A percentile compares a stretch with the other conserved stretches of the same genome.
These are phyloP conservation scores for Hypoxylon rubiginosum DNA, from an alignment of 2,329 filamentous ascomycete species.

Conservation along the genomic window DNA sequence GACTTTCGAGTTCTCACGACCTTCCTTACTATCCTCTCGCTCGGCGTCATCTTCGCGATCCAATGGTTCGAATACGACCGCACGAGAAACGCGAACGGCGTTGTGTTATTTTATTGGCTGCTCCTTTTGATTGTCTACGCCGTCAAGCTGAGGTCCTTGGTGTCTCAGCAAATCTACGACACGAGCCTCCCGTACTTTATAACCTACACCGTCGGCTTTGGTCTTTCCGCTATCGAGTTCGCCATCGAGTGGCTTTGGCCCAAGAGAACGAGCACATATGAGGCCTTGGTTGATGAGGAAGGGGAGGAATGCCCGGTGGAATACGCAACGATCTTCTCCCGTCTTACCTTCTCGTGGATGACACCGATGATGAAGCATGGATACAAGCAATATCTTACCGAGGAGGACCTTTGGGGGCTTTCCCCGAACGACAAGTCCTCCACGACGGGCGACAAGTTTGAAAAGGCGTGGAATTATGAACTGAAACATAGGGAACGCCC, in stretches of 20 bases:
- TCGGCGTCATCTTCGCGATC: conserved; percentile 80
- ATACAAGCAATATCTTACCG: conserved; percentile 90
- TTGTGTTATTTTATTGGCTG: conserved; percentile 93
- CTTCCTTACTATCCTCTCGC: conserved; percentile 76
- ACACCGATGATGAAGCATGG: conserved; percentile 97
- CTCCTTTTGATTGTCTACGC: conserved; percentile 82
- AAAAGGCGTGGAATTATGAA: conserved; percentile 82
- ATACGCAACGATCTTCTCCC: conserved; percentile 93
- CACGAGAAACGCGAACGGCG: conserved; percentile 85
- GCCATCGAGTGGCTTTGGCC: conserved; percentile 87
- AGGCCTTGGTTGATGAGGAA: conserved; percentile 68
- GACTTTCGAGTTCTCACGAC: conserved; percentile 92
- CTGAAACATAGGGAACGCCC: conserved; percentile 76
- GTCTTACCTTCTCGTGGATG: conserved; percentile 98
- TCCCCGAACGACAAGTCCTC: conserved; percentile 84
- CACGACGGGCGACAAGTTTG: conserved; percentile 77
- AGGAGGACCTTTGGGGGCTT: conserved; percentile 96
- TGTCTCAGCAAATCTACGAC: conserved; percentile 80
- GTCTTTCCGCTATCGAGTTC: conserved; percentile 78
- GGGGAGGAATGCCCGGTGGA: conserved; percentile 78
- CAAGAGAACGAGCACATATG: conserved; percentile 76
- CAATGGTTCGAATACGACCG: conserved; percentile 91
- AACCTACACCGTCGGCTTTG: conserved; percentile 79
- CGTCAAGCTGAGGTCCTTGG: conserved; percentile 87
- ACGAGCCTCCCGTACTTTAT: conserved; percentile 80